These are phyloP conservation scores for Aspergillus unguis DNA, from an alignment of 2,329 filamentous ascomycete genomes.

Conservation along the genomic window DNA sequence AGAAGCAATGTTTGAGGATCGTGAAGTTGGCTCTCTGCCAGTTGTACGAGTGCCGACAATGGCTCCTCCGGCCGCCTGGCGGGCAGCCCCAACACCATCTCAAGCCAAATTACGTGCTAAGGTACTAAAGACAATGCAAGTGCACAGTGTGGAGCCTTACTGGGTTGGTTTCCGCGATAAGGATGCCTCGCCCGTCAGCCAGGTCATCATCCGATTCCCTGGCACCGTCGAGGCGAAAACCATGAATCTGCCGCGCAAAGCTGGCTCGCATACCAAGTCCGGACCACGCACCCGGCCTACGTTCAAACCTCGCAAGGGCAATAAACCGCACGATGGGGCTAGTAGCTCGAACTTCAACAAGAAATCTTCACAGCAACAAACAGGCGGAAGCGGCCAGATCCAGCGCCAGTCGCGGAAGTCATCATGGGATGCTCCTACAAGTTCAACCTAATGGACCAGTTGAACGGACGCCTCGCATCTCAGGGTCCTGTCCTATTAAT, in stretches of 20 bases:
- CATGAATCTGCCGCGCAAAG: constrained; percentile 38
- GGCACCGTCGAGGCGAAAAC: constrained; percentile 44
- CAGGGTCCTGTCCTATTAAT: background rate
- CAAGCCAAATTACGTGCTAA: constrained; percentile 38
- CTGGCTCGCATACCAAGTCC: constrained; percentile 17
- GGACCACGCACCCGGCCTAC: constrained; percentile 28
- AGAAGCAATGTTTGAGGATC: constrained; percentile 76
- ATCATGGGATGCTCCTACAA: constrained; percentile 28
- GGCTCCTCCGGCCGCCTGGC: constrained; percentile 62
- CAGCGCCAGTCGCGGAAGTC: constrained; percentile 28
- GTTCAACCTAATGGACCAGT: constrained; percentile 21
- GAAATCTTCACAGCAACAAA: constrained; percentile 26
- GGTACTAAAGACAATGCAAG: constrained; percentile 55
- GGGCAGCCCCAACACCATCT: constrained; percentile 47
- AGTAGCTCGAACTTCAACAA: constrained; percentile 22
- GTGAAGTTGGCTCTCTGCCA: constrained; percentile 75
- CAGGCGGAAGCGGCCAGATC: constrained; percentile 21
- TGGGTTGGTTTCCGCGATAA: constrained; percentile 39
- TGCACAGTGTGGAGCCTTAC: constrained; percentile 47
- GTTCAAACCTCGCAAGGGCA: constrained; percentile 30
- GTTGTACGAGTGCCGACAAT: constrained; percentile 64
- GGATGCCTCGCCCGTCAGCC: constrained; percentile 35
- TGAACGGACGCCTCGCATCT: constrained; percentile 1
- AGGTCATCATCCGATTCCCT: constrained; percentile 47
- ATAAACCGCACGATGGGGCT: constrained; percentile 30